Conservation (phyloP, 306 rosid genomes). For the Prunus mume region DNA sequence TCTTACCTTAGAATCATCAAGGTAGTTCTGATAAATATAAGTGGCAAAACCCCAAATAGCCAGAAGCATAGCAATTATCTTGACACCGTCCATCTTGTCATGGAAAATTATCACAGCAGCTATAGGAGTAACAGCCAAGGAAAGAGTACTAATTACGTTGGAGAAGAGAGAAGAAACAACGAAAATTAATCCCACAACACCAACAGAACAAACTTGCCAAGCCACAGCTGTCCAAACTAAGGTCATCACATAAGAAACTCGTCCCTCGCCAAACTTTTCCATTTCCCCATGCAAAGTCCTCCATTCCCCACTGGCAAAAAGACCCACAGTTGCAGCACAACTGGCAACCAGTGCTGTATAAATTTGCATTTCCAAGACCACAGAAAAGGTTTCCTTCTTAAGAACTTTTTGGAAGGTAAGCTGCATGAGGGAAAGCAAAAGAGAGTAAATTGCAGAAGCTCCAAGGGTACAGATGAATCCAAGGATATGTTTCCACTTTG, state of each 20-base stretch:
- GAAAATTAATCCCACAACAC: conserved; percentile 83
- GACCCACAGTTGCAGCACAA: conserved; percentile 57
- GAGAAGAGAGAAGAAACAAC: conserved; percentile 87
- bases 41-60: conserved; percentile 83
- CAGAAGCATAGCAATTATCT: conserved; percentile 80
- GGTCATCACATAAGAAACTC: conserved; percentile 61
- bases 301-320: conserved; percentile 85
- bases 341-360: conserved; percentile 74
- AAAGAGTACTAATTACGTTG: conserved; percentile 80
- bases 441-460: conserved; percentile 82
- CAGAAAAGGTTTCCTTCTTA: conserved; percentile 74
- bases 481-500: conserved; percentile 38
- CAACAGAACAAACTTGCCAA: conserved; percentile 91
- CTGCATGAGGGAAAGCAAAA: conserved; percentile 84
- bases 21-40: conserved; percentile 76
- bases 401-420: conserved; percentile 74
- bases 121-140: conserved; percentile 83
- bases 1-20: conserved; percentile 59
- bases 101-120: conserved; percentile 74
- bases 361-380: conserved; percentile 91
- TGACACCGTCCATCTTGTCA: conserved; percentile 82
- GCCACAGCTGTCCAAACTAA: conserved; percentile 75
- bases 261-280: conserved; percentile 54
- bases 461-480: conserved; percentile 77
- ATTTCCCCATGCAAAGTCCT: conserved; percentile 64